Evolutionary conservation across 73 alveolate genomes (phyloP).

Genomic region (Durusdinium trenchii): DNA sequence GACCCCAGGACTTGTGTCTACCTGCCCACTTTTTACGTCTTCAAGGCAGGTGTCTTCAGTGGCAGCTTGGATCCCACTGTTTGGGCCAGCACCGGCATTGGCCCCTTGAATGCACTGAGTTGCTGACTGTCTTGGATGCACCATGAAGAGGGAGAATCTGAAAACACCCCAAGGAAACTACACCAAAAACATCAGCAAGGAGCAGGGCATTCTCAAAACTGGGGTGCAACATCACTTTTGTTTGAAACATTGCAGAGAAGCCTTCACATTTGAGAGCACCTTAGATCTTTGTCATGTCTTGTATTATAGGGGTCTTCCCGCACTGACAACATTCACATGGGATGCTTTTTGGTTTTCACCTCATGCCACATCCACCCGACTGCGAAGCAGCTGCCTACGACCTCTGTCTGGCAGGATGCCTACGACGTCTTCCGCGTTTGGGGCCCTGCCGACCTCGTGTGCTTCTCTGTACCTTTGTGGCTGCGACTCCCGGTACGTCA

Average conservation of each 20-base stretch:
- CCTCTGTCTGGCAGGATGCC: no score
- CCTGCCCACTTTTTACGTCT: conserved; percentile 94
- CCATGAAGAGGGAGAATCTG: neutral
- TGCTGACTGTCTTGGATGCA: neutral
- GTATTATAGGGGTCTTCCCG: no score
- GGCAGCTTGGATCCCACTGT: conserved; percentile 60
- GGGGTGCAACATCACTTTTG: no score
- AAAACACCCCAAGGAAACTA: conserved; percentile 51
- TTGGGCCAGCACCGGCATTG: conserved; percentile 83
- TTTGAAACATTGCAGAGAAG: no score
- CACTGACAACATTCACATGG: no score
- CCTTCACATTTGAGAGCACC: no score
- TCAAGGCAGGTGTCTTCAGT: conserved; percentile 89
- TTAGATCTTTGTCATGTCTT: no score
- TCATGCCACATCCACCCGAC: no score
- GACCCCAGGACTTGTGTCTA: conserved; percentile 72
- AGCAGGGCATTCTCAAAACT: no score
- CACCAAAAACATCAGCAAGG: conserved; percentile 82
- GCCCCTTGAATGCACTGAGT: neutral
- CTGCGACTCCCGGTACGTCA: conserved; percentile 94
- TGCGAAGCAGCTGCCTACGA: no score
- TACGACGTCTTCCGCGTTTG: conserved; percentile 95
- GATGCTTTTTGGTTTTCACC: no score
- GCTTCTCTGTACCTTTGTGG: conserved; percentile 96
- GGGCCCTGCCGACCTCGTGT: conserved; percentile 94